Evolutionary conservation across 768 basidiomycete genomes (phyloP).

Genomic region (Podaxis sp.): DNA sequence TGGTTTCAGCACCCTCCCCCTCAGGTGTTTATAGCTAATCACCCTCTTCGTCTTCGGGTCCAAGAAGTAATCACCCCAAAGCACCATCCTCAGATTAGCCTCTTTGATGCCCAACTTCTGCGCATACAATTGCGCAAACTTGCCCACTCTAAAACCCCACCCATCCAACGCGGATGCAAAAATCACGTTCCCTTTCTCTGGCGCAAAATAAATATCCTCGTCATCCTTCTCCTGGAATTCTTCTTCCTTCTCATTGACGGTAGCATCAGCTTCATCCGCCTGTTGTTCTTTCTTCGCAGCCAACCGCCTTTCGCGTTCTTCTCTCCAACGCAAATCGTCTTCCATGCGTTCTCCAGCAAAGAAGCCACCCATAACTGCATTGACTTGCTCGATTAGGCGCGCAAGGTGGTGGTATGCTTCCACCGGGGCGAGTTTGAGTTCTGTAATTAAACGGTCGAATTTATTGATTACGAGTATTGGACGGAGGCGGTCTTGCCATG

Average conservation of each 20-base stretch:
- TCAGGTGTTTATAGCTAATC: conserved; percentile 86
- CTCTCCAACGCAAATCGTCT: conserved; percentile 91
- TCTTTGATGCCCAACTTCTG: conserved; percentile 90
- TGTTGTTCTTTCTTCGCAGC: conserved; percentile 69
- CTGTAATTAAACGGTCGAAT: conserved; percentile 89
- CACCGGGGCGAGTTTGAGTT: conserved; percentile 84
- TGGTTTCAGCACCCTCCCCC: conserved; percentile 85
- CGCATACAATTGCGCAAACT: conserved; percentile 92
- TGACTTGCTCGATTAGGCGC: conserved; percentile 93
- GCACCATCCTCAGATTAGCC: conserved; percentile 73
- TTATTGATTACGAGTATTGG: conserved; percentile 98
- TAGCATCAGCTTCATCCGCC: conserved; percentile 63
- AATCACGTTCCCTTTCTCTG: conserved; percentile 92
- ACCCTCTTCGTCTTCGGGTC: conserved; percentile 96
- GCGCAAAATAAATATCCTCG: conserved; percentile 96
- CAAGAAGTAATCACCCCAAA: conserved; percentile 98
- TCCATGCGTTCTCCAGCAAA: conserved; percentile 97
- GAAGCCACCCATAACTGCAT: conserved; percentile 96
- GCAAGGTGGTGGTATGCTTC: conserved; percentile 96
- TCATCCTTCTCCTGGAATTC: conserved; percentile 95
- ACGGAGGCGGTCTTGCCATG: conserved; percentile 84
- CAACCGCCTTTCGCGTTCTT: conserved; percentile 83
- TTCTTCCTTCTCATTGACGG: conserved; percentile 56
- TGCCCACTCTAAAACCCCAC: conserved; percentile 94
- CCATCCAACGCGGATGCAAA: conserved; percentile 96